Percentiles rank a stretch among this genome's conserved stretches.
phyloP scores from a whole-genome alignment of 305 asterid genomes.

The Striga hermonthica region DNA sequence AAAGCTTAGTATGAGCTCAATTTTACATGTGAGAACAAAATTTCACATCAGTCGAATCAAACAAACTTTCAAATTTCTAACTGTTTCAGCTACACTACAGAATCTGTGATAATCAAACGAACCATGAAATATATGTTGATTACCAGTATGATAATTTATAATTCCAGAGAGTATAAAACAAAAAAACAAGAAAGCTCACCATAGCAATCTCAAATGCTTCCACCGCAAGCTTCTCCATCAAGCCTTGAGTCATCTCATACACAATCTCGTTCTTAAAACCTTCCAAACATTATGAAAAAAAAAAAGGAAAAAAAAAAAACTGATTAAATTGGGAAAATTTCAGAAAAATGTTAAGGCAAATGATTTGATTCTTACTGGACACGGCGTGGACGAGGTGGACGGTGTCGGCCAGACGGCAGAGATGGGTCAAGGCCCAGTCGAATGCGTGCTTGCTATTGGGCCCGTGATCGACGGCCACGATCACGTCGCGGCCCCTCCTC shows the following conservation, averaged over 20 bases:
- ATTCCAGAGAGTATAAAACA: too few species aligned
- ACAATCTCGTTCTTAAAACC: conserved; percentile 60
- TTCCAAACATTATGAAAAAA: conserved; percentile 5
- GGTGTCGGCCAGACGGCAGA: conserved; percentile 87
- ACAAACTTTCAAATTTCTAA: too few species aligned
- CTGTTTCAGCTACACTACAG: too few species aligned
- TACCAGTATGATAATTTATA: too few species aligned
- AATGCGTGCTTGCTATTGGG: conserved; percentile 91
- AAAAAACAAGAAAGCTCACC: conserved; percentile 44
- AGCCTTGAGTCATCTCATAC: conserved; percentile 58
- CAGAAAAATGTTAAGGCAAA: not conserved
- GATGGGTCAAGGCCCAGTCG: conserved; percentile 86
- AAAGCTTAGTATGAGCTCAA: too few species aligned
- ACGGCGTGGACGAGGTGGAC: conserved; percentile 74
- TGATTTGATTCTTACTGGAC: conserved; percentile 39
- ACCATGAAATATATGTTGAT: too few species aligned
- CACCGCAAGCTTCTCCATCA: conserved; percentile 79
- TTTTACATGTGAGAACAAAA: too few species aligned
- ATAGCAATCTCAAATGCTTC: conserved; percentile 85
- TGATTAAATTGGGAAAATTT: not conserved
- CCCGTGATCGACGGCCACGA: conserved; percentile 80
- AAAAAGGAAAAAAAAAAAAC: not conserved
- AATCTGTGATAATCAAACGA: too few species aligned
- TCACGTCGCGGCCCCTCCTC: conserved; percentile 77
- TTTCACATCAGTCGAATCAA: too few species aligned